Evolutionary conservation across 345 rosid species (phyloP), one percentile per base, ranked within the genome.

Genomic region (Murraya koenigii): DNA sequence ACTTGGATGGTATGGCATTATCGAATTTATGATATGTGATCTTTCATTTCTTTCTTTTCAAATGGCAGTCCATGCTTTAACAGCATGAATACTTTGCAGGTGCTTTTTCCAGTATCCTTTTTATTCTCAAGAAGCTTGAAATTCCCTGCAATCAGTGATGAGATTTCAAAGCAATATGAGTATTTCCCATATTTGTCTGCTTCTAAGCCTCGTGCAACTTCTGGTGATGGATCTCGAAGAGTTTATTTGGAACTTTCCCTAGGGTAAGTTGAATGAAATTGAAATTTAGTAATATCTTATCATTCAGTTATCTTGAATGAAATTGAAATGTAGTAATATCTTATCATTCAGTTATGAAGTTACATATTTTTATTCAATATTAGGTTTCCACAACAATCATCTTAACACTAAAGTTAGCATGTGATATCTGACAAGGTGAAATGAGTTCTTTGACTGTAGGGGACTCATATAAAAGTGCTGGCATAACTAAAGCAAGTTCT

Each of bases 221-320:
- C 78, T 32, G 76, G 65, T 5, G 84, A 87, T 23, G 85, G 89
- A 80, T 84, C 89, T 76, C 92, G 98, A n/a, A 88, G 91, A 86
- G 89, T 96, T 84, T 70, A 94, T 89, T 83, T 96, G 85, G 95
- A 96, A 79, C 89, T 96, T 82, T 90, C 95, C 82, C 71, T 94
- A 58, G 99, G 99, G 99, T 94, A 63, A 87, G 99, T 84, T 41
- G 22, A 66, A 52, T 66, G 20, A 39, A 30, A 68, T 80, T 71
- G 44, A 69, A 59, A 62, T 69, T 30, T 38, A 23, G 17, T 62
- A 9, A 11, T 62, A 28, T 25, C 33, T 60, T 60, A 26, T 60
- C 30, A 60, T 60, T 62, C 9, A 0, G 36, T 6, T 28, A 14
- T 61, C 20, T n/a, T n/a, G n/a, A n/a, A n/a, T n/a, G n/a, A n/a